Evolutionary conservation across 2,329 filamentous ascomycete species (phyloP).

Genomic region (Cladosporium sp.): DNA sequence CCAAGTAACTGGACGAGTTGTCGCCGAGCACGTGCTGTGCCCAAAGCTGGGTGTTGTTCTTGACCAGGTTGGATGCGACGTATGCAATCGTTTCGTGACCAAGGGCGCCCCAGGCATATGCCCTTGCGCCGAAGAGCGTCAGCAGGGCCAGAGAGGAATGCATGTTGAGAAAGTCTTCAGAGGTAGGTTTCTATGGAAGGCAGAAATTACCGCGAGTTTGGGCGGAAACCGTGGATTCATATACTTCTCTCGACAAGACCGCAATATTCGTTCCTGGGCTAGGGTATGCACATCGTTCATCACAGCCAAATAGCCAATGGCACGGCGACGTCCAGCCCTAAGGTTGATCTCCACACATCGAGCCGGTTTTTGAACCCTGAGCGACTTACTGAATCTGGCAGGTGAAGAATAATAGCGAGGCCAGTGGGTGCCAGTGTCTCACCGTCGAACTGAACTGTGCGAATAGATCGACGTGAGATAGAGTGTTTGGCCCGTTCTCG

Average conservation of each 20-base stretch:
- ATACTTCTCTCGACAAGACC: background rate
- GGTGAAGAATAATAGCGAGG: background rate
- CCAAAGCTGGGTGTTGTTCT: constrained; percentile 38
- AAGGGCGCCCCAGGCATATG: constrained; percentile 45
- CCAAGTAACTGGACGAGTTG: constrained; percentile 41
- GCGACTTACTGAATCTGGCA: constrained; percentile 3
- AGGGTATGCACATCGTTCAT: background rate
- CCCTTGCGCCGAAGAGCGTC: constrained; percentile 7
- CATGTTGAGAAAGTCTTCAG: background rate
- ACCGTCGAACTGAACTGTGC: too few relatives aligned
- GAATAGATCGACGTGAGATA: too few relatives aligned
- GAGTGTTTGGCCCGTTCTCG: too few relatives aligned
- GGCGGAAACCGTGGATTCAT: background rate
- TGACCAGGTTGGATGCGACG: constrained; percentile 46
- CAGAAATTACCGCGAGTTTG: background rate
- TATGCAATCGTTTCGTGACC: constrained; percentile 52
- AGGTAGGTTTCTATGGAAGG: background rate
- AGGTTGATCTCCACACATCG: background rate
- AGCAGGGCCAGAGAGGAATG: constrained; percentile 11
- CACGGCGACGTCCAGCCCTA: background rate
- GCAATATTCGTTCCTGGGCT: background rate
- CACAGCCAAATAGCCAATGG: background rate
- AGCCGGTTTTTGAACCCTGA: background rate
- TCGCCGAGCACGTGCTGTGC: constrained; percentile 38
- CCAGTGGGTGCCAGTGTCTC: too few relatives aligned